Conservation (phyloP, 2,329 filamentous ascomycete species). For the Diaporthe ampelina region DNA sequence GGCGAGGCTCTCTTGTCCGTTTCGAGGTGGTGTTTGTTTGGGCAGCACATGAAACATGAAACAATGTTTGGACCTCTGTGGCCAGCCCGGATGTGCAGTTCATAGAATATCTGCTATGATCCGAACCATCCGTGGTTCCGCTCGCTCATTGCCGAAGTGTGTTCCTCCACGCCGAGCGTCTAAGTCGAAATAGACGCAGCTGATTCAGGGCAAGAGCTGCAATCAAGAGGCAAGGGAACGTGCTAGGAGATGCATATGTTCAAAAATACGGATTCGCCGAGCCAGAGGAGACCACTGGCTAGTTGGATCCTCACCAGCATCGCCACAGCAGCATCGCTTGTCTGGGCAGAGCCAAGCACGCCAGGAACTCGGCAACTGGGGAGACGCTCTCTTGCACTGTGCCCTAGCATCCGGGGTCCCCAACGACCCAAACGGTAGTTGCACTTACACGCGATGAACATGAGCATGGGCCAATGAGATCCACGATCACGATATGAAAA, state of each 20-base stretch:
- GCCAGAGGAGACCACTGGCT: background rate
- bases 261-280: background rate
- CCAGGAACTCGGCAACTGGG: constrained; percentile 21
- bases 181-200: background rate
- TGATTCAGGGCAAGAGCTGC: background rate
- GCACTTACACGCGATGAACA: background rate
- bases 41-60: constrained; percentile 26
- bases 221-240: background rate
- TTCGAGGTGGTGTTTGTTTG: constrained; percentile 7
- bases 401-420: background rate
- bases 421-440: background rate
- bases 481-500: background rate
- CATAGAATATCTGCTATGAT: background rate
- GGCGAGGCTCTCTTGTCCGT: constrained; percentile 1
- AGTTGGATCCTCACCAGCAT: background rate
- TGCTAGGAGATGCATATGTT: background rate
- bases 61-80: constrained; percentile 16
- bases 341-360: constrained; percentile 5
- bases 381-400: background rate
- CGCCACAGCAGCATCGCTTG: background rate
- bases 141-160: background rate
- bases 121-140: constrained; percentile 13
- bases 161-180: background rate
- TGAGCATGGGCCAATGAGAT: background rate
- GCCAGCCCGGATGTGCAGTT: background rate